phyloP scores from a whole-genome alignment of 352 stramenopile species.

The Phytopythium montanum region DNA sequence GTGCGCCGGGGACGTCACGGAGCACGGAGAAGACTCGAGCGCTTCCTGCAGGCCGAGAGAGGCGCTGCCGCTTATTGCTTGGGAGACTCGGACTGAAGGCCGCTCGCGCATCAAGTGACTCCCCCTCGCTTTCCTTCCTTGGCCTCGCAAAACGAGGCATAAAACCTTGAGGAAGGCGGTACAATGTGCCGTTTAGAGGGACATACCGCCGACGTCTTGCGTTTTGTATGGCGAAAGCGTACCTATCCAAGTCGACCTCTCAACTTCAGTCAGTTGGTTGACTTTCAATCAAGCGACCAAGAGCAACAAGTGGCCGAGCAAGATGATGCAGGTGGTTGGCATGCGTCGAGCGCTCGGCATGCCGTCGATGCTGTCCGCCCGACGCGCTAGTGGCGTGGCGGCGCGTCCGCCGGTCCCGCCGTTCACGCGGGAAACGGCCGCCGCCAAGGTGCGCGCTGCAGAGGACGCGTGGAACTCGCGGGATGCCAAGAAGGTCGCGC shows the following conservation, averaged over 20 bases:
- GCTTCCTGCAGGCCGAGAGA: too few species aligned
- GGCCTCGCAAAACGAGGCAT: not conserved
- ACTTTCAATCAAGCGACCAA: too few species aligned
- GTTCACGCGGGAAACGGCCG: conserved; percentile 74
- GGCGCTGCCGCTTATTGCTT: too few species aligned
- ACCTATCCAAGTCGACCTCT: not conserved
- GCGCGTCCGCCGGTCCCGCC: conserved; percentile 55
- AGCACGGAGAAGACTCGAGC: not conserved
- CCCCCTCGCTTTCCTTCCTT: not conserved
- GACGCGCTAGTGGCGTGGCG: conserved; percentile 1
- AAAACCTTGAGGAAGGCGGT: not conserved
- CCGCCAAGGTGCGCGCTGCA: conserved; percentile 76
- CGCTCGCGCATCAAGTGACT: not conserved
- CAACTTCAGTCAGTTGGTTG: too few species aligned
- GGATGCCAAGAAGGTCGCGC: conserved; percentile 63
- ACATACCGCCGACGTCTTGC: not conserved
- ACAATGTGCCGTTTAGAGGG: not conserved
- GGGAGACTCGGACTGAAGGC: too few species aligned
- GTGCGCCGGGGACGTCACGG: not conserved
- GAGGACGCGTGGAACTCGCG: conserved; percentile 90
- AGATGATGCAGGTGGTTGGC: not conserved
- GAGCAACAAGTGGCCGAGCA: not conserved
- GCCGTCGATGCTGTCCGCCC: not conserved
- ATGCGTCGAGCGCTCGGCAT: not conserved
- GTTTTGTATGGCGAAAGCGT: not conserved